Evolutionary conservation across 2,329 filamentous ascomycete species (phyloP).

Genomic region (Xylariaceae sp.): DNA sequence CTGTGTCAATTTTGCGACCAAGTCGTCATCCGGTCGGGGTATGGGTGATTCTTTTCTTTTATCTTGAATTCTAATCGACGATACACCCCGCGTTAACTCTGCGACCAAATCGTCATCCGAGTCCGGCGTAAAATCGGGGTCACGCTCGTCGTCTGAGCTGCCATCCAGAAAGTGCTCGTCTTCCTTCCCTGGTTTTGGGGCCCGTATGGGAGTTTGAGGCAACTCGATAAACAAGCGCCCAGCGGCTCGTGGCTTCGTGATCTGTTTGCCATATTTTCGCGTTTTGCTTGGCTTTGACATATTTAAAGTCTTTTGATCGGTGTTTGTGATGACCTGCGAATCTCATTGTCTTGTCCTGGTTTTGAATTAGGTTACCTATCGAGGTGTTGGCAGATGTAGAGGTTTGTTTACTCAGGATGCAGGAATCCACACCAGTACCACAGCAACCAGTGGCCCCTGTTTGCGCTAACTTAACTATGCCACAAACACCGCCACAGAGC

Average conservation of each 20-base stretch:
- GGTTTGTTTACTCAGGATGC: slow-evolving; percentile 25
- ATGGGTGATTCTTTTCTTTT: slow-evolving; percentile 22
- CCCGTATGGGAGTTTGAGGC: slow-evolving; percentile 46
- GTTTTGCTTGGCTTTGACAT: slow-evolving; percentile 45
- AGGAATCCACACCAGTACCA: background rate
- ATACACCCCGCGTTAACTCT: slow-evolving; percentile 35
- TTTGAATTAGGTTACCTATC: background rate
- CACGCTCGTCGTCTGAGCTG: background rate
- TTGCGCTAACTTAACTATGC: background rate
- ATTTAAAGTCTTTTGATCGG: slow-evolving; percentile 18
- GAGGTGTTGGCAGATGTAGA: background rate
- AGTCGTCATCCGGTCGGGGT: slow-evolving; percentile 22
- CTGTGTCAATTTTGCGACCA: slow-evolving; percentile 34
- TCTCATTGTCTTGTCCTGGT: background rate
- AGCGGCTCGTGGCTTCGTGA: slow-evolving; percentile 44
- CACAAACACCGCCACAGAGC: slow-evolving; percentile 6
- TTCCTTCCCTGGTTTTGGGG: slow-evolving; percentile 8
- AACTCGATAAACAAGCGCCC: slow-evolving; percentile 50
- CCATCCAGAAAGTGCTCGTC: slow-evolving; percentile 17
- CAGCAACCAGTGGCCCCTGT: slow-evolving; percentile 6
- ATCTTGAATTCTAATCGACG: slow-evolving; percentile 27
- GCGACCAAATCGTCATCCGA: slow-evolving; percentile 28
- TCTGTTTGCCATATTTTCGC: slow-evolving; percentile 50
- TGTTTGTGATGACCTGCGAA: background rate
- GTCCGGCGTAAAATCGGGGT: slow-evolving; percentile 7